Conservation (phyloP, 2,329 filamentous ascomycete species). For the Gnomoniopsis smithogilvyi region DNA sequence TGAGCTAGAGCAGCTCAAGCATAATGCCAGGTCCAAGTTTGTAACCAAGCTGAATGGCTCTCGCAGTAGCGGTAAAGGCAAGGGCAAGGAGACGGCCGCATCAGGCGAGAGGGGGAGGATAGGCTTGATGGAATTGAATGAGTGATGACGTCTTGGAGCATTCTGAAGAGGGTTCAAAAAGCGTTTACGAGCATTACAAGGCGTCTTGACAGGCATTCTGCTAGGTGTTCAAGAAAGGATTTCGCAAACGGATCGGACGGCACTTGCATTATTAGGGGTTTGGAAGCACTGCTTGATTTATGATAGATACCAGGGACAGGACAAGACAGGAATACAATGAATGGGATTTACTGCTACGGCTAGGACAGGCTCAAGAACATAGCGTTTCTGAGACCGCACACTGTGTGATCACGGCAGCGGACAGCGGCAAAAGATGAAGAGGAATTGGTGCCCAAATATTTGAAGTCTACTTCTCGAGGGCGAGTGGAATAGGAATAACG, state of each 20-base stretch:
- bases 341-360: background rate
- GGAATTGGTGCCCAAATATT: background rate
- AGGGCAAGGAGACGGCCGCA: constrained; percentile 40
- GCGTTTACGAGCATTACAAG: constrained; percentile 9
- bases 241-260: background rate
- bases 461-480: too few species aligned
- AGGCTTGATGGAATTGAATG: constrained; percentile 54
- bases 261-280: background rate
- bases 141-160: constrained; percentile 48
- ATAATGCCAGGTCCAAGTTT: constrained; percentile 37
- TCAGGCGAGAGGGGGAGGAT: constrained; percentile 34
- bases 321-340: background rate
- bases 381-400: background rate
- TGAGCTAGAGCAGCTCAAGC: constrained; percentile 45
- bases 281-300: background rate
- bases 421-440: background rate
- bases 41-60: constrained; percentile 27
- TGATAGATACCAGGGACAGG: constrained; percentile 6
- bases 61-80: constrained; percentile 22
- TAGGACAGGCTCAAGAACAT: background rate
- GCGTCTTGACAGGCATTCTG: constrained; percentile 13
- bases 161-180: background rate
- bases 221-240: constrained; percentile 1
- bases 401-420: too few species aligned
- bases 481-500: too few species aligned